Evolutionary conservation across 495 filamentous ascomycete species (phyloP).

Genomic region (Astrothelium subdiscretum): DNA sequence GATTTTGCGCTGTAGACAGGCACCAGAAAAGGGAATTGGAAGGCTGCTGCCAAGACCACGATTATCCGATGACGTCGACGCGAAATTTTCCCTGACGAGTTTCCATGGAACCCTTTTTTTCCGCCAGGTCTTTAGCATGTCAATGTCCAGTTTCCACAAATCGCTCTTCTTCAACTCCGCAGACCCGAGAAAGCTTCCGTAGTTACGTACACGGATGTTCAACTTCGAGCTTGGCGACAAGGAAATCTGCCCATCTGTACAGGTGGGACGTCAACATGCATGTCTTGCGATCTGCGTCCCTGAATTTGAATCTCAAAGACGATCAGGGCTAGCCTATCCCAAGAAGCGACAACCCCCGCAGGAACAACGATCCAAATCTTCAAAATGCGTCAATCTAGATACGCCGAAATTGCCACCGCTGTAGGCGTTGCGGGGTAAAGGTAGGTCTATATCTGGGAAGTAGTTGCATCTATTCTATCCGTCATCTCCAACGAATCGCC

Average conservation of each 20-base stretch:
- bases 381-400: not conserved
- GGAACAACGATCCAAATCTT: not conserved
- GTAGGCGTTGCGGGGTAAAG: not conserved
- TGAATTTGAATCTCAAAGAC: not conserved
- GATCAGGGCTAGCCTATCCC: constrained; percentile 1
- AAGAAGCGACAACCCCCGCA: not conserved
- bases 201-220: no score
- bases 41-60: not conserved
- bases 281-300: not conserved
- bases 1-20: no score
- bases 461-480: not conserved
- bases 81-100: no score
- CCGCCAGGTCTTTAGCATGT: not conserved
- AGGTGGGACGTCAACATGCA: not conserved
- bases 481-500: not conserved
- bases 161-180: not conserved
- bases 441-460: not conserved
- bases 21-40: no score
- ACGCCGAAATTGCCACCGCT: not conserved
- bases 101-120: no score
- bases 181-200: not conserved
- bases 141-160: not conserved
- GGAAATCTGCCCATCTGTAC: not conserved
- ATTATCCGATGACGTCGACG: not conserved
- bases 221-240: not conserved